Conservation (phyloP, 176 grass and related monocot species). For the Juncus inflexus region DNA sequence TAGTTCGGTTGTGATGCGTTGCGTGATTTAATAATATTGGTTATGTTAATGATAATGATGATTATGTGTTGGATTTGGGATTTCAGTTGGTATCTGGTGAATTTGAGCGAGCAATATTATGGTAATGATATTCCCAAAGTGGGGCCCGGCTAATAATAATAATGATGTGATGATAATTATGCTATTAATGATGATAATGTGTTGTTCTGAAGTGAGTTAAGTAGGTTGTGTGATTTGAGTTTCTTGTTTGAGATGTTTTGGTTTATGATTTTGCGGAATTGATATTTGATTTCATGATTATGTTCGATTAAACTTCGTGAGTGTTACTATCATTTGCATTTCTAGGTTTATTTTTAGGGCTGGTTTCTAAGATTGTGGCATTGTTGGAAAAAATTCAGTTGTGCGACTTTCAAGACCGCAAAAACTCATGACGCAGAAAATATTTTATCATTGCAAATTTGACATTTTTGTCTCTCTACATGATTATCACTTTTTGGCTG, state of each 20-base stretch:
- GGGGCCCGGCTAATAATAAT: conserved; percentile 63
- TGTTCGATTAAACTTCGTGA: neutral
- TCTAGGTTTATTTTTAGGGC: too few species aligned
- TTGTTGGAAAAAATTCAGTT: too few species aligned
- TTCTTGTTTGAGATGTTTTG: conserved; percentile 5
- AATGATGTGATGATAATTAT: neutral
- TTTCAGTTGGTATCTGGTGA: conserved; percentile 78
- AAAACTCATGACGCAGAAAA: too few species aligned
- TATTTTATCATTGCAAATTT: too few species aligned
- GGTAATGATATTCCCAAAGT: conserved; percentile 70
- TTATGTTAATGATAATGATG: too few species aligned
- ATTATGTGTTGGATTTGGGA: conserved; percentile 41
- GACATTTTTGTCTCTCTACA: too few species aligned
- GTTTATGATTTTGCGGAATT: neutral
- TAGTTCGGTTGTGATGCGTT: neutral
- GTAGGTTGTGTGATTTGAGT: neutral
- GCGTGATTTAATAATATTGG: too few species aligned
- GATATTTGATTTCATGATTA: neutral
- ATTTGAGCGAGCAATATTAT: conserved; percentile 80
- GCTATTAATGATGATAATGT: neutral
- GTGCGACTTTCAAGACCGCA: too few species aligned
- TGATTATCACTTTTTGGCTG: too few species aligned
- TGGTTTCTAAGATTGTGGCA: too few species aligned
- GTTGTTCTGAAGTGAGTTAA: neutral
- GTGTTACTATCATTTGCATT: too few species aligned